These are phyloP conservation scores for Mollisia scopiformis DNA, from an alignment of 2,329 filamentous ascomycete species.

Conservation along the genomic window DNA sequence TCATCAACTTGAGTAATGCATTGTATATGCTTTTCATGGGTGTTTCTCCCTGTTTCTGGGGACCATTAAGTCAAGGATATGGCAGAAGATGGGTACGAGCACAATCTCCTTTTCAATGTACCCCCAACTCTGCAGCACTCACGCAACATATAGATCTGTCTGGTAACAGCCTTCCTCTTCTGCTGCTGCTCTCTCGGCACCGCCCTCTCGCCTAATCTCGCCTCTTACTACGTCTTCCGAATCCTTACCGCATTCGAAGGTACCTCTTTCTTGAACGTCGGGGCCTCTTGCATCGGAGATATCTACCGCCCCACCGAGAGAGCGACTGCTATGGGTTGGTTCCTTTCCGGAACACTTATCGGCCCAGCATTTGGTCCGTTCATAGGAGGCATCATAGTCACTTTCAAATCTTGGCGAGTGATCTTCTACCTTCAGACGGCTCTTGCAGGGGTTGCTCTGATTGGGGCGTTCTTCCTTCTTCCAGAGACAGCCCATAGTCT, in stretches of 20 bases:
- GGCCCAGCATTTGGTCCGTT: constrained; percentile 73
- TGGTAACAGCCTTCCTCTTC: constrained; percentile 65
- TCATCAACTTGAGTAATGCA: constrained; percentile 77
- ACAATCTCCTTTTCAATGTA: no score
- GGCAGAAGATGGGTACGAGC: constrained; percentile 57
- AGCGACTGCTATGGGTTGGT: constrained; percentile 75
- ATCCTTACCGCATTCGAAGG: constrained; percentile 76
- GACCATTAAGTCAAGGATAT: constrained; percentile 69
- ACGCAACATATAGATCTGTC: constrained; percentile 50
- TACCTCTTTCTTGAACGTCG: constrained; percentile 74
- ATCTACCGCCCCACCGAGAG: constrained; percentile 69
- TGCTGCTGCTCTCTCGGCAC: constrained; percentile 72
- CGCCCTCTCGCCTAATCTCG: constrained; percentile 71
- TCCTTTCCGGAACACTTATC: constrained; percentile 70
- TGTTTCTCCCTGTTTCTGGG: constrained; percentile 69
- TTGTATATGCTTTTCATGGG: constrained; percentile 78
- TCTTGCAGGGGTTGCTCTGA: constrained; percentile 60
- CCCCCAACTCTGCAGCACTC: background rate
- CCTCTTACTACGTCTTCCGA: constrained; percentile 73
- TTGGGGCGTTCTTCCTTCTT: constrained; percentile 67
- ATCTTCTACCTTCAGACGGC: constrained; percentile 80
- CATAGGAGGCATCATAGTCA: constrained; percentile 76
- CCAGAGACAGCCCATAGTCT: constrained; percentile 74
- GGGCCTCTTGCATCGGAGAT: constrained; percentile 70
- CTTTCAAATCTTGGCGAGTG: constrained; percentile 70